Evolutionary conservation across 2,329 filamentous ascomycete genomes (phyloP).

Genomic region (Trichoderma brevicompactum): DNA sequence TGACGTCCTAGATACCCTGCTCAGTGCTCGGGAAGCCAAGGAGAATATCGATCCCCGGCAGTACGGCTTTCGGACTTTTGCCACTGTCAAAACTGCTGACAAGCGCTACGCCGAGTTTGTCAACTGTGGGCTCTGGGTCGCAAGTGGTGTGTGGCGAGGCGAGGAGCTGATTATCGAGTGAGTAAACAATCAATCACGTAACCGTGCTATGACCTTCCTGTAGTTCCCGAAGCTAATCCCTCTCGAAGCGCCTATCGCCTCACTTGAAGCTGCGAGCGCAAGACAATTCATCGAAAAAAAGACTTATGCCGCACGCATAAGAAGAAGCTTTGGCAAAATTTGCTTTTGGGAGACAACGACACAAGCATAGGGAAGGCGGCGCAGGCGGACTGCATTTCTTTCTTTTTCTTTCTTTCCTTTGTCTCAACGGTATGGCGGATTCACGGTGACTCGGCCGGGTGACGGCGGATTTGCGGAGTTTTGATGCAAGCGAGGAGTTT

Average conservation of each 20-base stretch:
- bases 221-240: slow-evolving; percentile 10
- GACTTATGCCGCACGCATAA: neutral
- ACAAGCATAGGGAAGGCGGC: slow-evolving; percentile 15
- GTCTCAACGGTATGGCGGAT: slow-evolving; percentile 11
- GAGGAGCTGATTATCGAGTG: slow-evolving; percentile 54
- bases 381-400: slow-evolving; percentile 9
- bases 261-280: slow-evolving; percentile 20
- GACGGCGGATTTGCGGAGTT: slow-evolving; percentile 28
- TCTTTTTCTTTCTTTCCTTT: neutral
- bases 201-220: neutral
- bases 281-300: neutral
- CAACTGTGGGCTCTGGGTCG: slow-evolving; percentile 56
- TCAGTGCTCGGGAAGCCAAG: slow-evolving; percentile 45
- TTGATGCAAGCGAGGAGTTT: slow-evolving; percentile 30
- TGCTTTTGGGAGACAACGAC: slow-evolving; percentile 5
- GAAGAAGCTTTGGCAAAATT: neutral
- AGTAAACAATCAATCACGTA: slow-evolving; percentile 33
- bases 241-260: slow-evolving; percentile 32
- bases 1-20: slow-evolving; percentile 48
- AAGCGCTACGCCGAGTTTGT: slow-evolving; percentile 54
- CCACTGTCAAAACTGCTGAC: slow-evolving; percentile 56
- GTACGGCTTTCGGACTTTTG: slow-evolving; percentile 55
- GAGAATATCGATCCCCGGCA: slow-evolving; percentile 47
- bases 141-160: slow-evolving; percentile 52
- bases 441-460: slow-evolving; percentile 8